Evolutionary conservation across 1,139 yeast species (phyloP), one percentile per base, ranked within the genome.

Genomic region (Suhomyces bribrorum): DNA sequence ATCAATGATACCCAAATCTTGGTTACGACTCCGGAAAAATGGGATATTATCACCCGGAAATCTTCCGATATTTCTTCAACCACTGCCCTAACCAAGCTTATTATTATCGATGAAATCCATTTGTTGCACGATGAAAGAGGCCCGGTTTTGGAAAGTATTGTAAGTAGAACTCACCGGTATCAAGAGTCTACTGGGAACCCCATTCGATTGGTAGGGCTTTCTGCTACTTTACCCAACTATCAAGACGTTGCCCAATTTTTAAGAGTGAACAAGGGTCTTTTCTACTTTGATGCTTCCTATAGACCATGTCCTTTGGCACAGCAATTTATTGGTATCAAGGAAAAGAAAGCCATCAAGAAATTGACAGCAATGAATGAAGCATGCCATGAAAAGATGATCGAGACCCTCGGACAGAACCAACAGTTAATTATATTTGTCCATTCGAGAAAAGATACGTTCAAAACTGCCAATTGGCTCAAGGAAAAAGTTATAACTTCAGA

Each of bases 1-100:
- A 83, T 92, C 24, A 61, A 76, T 3, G 82, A 80, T 34, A 86
- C 97, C 0, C 96, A 92, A 53, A 66, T 92, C 26, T 69, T 92
- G 39, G 95, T 92, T 3, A 88, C 97, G 0, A 92, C 98, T 0
- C 96, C 96, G 0, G 96, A 88, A 56, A 92, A 92, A 57, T 92
- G 98, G 97, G 98, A 92, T 63, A 89, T 92, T 22, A 83, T 90
- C 15, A 90, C 97, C 1, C 74, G 97, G 62, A 90, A 90, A 52
- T 73, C 74, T 30, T 70, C 80, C 7, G 90, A 85, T 42, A 64
- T 75, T 1, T 75, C 83, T 4, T 83, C 81, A 48, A 76, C 83
- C 0, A 53, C 46, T 9, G 73, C 75, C 30, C 64, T 81, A 3
- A 94, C 88, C 1, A 74, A 79, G 32, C 68, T 92, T 11, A 64